Evolutionary conservation across 257 asterid species (phyloP).

Genomic region (Solanum acaule): DNA sequence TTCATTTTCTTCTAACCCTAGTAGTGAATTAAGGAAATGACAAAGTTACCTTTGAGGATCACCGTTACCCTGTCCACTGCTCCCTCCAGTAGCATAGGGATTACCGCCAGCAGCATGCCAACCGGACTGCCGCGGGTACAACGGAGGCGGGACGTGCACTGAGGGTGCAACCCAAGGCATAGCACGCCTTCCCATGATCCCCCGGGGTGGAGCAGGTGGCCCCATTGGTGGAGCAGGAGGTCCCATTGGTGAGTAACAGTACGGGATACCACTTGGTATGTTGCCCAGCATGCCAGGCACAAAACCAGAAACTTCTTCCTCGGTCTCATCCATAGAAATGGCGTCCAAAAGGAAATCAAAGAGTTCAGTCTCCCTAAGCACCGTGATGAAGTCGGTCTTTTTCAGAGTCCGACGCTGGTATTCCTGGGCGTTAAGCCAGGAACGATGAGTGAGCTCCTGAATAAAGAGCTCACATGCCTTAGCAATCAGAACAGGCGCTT

Average conservation of each 20-base stretch:
- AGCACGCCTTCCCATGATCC: conserved; percentile 63
- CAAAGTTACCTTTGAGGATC: conserved; percentile 54
- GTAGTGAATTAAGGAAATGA: neutral
- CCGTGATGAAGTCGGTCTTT: conserved; percentile 75
- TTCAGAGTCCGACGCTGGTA: conserved; percentile 74
- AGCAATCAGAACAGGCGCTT: conserved; percentile 73
- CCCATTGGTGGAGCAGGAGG: neutral
- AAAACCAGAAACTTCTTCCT: conserved; percentile 42
- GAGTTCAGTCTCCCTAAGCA: conserved; percentile 63
- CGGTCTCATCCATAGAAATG: conserved; percentile 69
- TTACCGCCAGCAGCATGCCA: conserved; percentile 59
- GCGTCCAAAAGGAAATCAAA: conserved; percentile 74
- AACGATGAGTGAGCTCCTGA: conserved; percentile 76
- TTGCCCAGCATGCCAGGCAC: conserved; percentile 15
- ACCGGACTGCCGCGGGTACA: conserved; percentile 64
- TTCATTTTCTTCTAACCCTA: neutral
- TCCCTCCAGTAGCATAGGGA: conserved; percentile 38
- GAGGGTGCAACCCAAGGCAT: conserved; percentile 34
- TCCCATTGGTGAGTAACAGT: conserved; percentile 42
- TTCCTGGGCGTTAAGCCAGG: conserved; percentile 92
- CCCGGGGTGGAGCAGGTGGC: conserved; percentile 7
- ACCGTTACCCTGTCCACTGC: conserved; percentile 43
- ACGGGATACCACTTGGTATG: conserved; percentile 48
- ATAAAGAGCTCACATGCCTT: conserved; percentile 93
- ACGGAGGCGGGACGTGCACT: conserved; percentile 46